Conservation (phyloP, 2,329 filamentous ascomycete species). For the Penicillium corylophilum region DNA sequence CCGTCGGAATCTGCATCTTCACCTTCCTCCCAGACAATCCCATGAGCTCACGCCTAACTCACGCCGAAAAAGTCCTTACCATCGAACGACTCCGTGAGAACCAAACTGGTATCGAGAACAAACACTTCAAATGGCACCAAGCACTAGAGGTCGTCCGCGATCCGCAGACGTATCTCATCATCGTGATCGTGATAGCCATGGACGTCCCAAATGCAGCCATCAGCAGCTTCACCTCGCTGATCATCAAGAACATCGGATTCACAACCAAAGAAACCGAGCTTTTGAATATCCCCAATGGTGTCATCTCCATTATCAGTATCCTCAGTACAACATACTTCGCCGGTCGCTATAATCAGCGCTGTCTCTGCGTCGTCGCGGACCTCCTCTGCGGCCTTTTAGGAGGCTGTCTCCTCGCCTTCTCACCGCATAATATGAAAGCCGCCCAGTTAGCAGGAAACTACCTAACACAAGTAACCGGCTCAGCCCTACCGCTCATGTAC, state of each 20-base stretch:
- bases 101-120: slow-evolving; percentile 53
- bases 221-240: slow-evolving; percentile 44
- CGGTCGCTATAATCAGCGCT: slow-evolving; percentile 41
- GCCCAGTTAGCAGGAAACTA: slow-evolving; percentile 44
- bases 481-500: slow-evolving; percentile 41
- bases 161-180: slow-evolving; percentile 45
- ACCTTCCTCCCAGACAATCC: slow-evolving; percentile 45
- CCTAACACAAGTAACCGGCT: slow-evolving; percentile 41
- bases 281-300: slow-evolving; percentile 44
- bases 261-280: slow-evolving; percentile 45
- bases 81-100: slow-evolving; percentile 47
- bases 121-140: slow-evolving; percentile 50
- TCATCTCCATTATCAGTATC: slow-evolving; percentile 41
- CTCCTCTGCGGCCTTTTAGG: slow-evolving; percentile 45
- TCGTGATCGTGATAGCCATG: slow-evolving; percentile 34
- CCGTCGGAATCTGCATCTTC: slow-evolving; percentile 38
- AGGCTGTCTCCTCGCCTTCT: slow-evolving; percentile 43
- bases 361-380: slow-evolving; percentile 39
- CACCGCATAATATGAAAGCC: slow-evolving; percentile 34
- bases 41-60: slow-evolving; percentile 38
- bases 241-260: slow-evolving; percentile 45
- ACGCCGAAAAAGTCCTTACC: slow-evolving; percentile 37
- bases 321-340: slow-evolving; percentile 37
- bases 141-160: slow-evolving; percentile 47
- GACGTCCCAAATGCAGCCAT: slow-evolving; percentile 46